phyloP scores from a whole-genome alignment of 441 rosid genomes.

The Kokia cookei region DNA sequence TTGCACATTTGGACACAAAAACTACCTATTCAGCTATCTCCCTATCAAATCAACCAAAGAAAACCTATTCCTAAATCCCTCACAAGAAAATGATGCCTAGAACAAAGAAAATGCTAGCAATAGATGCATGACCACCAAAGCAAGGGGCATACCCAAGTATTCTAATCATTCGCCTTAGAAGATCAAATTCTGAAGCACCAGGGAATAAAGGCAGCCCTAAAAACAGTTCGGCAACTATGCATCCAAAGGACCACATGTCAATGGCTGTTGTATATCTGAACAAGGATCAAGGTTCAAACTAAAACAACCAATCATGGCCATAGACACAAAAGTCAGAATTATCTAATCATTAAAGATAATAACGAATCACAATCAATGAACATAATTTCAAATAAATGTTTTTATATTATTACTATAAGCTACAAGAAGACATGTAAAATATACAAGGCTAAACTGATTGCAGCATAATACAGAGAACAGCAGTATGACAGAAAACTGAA shows the following conservation, averaged over 20 bases:
- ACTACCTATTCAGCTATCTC: background rate
- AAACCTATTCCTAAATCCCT: background rate
- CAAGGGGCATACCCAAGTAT: conserved; percentile 76
- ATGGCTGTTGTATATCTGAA: conserved; percentile 91
- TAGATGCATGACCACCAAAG: background rate
- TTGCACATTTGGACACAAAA: background rate
- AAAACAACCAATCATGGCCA: conserved; percentile 1
- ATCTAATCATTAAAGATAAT: background rate
- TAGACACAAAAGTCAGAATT: background rate
- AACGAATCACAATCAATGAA: background rate
- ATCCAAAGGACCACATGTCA: conserved; percentile 99
- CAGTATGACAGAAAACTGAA: background rate
- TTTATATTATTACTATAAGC: background rate
- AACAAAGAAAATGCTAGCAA: background rate
- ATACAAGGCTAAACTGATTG: background rate
- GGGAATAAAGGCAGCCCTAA: conserved; percentile 98
- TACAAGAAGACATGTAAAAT: background rate
- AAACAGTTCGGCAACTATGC: conserved; percentile 98
- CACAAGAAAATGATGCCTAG: background rate
- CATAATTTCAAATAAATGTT: background rate
- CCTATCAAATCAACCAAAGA: conserved; percentile 3
- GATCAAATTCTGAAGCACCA: conserved; percentile 99
- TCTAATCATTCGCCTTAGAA: conserved; percentile 85
- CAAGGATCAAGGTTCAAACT: conserved; percentile 43
- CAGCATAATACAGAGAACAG: background rate